phyloP scores from a whole-genome alignment of 2,329 filamentous ascomycete species.

The Pezicula carpinea region DNA sequence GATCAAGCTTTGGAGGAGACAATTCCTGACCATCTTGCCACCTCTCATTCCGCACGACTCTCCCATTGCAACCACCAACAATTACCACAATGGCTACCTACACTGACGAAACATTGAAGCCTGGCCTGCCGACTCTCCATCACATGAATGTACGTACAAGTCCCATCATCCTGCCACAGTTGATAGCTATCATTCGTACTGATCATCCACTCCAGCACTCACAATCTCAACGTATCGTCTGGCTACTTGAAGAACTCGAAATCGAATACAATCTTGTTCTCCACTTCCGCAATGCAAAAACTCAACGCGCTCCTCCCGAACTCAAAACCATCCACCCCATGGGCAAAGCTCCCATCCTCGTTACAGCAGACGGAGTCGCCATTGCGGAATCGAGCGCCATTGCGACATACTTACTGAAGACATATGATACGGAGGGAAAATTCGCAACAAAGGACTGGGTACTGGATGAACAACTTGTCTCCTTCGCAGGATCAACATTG shows the following conservation, averaged over 20 bases:
- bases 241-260: conserved; percentile 65
- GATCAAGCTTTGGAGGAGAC: too few relatives aligned
- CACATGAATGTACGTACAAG: conserved; percentile 20
- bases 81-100: not conserved
- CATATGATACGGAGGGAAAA: conserved; percentile 24
- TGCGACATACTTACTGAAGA: conserved; percentile 27
- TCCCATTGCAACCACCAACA: not conserved
- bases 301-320: conserved; percentile 65
- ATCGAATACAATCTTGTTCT: conserved; percentile 68
- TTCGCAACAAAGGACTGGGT: conserved; percentile 26
- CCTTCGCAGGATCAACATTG: conserved; percentile 24
- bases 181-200: not conserved
- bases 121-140: conserved; percentile 20
- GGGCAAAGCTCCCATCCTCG: conserved; percentile 76
- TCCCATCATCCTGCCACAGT: not conserved
- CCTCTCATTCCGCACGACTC: too few relatives aligned
- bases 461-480: conserved; percentile 25
- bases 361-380: conserved; percentile 22
- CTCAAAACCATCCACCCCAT: conserved; percentile 70
- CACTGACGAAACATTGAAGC: not conserved
- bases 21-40: too few relatives aligned
- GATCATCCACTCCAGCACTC: conserved; percentile 48
- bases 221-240: conserved; percentile 62
- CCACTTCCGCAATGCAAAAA: conserved; percentile 53
- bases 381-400: conserved; percentile 30